Evolutionary conservation across 2,329 filamentous ascomycete genomes (phyloP).

Genomic region (Cytospora piceae): DNA sequence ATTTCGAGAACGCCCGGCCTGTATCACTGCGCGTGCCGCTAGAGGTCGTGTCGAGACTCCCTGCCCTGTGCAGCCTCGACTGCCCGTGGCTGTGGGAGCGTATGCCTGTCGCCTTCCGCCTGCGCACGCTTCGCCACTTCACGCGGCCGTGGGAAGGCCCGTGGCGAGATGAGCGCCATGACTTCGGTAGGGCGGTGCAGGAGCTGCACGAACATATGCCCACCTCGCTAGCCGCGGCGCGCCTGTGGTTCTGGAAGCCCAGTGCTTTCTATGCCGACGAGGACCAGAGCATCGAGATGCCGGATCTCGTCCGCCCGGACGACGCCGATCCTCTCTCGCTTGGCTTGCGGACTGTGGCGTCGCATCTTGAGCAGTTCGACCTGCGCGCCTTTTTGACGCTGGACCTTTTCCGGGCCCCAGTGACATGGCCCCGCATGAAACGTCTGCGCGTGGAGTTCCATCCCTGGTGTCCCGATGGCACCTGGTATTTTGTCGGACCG

Average conservation of each 20-base stretch:
- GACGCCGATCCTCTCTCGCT: slow-evolving; percentile 33
- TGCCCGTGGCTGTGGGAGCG: slow-evolving; percentile 36
- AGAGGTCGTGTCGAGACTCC: slow-evolving; percentile 34
- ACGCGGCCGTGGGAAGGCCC: slow-evolving; percentile 35
- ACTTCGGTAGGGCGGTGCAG: slow-evolving; percentile 33
- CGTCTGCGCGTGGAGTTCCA: slow-evolving; percentile 34
- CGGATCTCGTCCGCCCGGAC: slow-evolving; percentile 31
- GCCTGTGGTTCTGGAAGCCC: slow-evolving; percentile 19
- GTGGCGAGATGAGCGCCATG: slow-evolving; percentile 35
- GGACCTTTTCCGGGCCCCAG: slow-evolving; percentile 30
- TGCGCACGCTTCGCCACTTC: slow-evolving; percentile 27
- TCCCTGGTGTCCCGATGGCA: slow-evolving; percentile 32
- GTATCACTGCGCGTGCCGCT: slow-evolving; percentile 33
- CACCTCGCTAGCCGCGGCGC: slow-evolving; percentile 16
- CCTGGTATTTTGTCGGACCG: slow-evolving; percentile 36
- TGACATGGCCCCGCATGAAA: slow-evolving; percentile 30
- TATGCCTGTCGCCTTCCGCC: slow-evolving; percentile 27
- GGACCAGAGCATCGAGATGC: slow-evolving; percentile 6
- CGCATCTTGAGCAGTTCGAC: slow-evolving; percentile 32
- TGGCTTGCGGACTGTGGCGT: slow-evolving; percentile 32
- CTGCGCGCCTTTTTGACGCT: slow-evolving; percentile 33
- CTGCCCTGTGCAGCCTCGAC: slow-evolving; percentile 31
- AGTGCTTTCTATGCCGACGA: neutral
- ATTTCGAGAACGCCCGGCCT: slow-evolving; percentile 28
- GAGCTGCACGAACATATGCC: slow-evolving; percentile 29